Evolutionary conservation across 306 rosid genomes (phyloP).

Genomic region (Pyrus betulifolia): DNA sequence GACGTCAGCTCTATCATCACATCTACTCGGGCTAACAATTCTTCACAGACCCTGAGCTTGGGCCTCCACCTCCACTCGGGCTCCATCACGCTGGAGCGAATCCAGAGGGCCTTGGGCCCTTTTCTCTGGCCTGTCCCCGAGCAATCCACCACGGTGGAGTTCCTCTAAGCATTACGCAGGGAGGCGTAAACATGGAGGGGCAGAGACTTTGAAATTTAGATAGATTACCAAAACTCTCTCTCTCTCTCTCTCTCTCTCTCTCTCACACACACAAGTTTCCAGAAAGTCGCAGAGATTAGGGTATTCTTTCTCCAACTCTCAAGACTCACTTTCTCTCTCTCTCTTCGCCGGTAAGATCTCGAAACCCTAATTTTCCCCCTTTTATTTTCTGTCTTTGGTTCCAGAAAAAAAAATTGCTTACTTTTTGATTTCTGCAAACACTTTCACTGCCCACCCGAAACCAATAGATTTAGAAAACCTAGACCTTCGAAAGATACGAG

Average conservation of each 20-base stretch:
- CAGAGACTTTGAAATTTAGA: not conserved
- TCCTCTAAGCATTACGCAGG: not conserved
- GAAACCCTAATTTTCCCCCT: not conserved
- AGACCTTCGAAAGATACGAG: not conserved
- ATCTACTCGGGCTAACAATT: too few species aligned
- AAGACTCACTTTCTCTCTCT: not conserved
- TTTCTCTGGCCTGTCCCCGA: too few species aligned
- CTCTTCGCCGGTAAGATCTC: conserved; percentile 1
- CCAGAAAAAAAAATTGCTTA: not conserved
- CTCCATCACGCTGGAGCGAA: too few species aligned
- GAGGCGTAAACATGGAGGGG: not conserved
- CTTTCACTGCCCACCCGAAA: not conserved
- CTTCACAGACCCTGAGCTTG: too few species aligned
- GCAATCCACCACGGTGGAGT: too few species aligned
- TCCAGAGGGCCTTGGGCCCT: too few species aligned
- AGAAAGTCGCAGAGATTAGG: conserved; percentile 7
- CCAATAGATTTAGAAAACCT: not conserved
- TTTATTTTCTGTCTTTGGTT: not conserved
- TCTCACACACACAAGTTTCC: not conserved
- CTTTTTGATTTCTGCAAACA: not conserved
- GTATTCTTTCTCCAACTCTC: conserved; percentile 3
- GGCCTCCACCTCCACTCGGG: too few species aligned
- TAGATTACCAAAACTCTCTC: not conserved
- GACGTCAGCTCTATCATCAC: too few species aligned
- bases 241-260: not conserved